phyloP scores from a whole-genome alignment of 2,329 filamentous ascomycete genomes.

The Colletotrichum magnum region DNA sequence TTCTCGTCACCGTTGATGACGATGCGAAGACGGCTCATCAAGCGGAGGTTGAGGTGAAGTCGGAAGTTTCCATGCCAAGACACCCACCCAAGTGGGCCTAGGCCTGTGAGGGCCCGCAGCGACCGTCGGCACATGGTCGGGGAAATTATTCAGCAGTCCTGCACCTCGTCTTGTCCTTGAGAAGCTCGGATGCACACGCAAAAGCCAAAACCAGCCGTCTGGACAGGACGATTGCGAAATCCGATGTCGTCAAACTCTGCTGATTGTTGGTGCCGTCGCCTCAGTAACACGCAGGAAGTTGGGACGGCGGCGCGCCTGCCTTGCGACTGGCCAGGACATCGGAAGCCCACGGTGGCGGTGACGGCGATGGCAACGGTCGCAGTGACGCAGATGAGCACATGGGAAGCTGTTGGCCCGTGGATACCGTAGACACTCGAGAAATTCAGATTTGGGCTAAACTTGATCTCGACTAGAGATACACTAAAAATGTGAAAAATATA shows the following conservation, averaged over 20 bases:
- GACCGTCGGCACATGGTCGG: slow-evolving; percentile 6
- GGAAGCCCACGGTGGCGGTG: not conserved
- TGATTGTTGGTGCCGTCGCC: not conserved
- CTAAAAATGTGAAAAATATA: too few relatives aligned
- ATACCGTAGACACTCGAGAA: too few relatives aligned
- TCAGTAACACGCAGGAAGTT: not conserved
- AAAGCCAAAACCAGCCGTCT: slow-evolving; percentile 13
- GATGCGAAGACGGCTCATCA: not conserved
- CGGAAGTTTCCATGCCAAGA: slow-evolving; percentile 16
- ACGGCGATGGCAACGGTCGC: slow-evolving; percentile 16
- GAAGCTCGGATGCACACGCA: not conserved
- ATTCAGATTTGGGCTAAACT: too few relatives aligned
- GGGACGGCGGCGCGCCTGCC: too few relatives aligned
- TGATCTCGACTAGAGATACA: too few relatives aligned
- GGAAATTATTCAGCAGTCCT: not conserved
- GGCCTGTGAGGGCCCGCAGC: too few relatives aligned
- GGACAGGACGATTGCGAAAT: not conserved
- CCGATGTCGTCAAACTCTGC: slow-evolving; percentile 29
- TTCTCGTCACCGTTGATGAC: too few relatives aligned
- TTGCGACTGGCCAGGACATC: too few relatives aligned
- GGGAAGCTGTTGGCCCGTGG: not conserved
- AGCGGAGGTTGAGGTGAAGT: not conserved
- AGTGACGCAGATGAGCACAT: slow-evolving; percentile 5
- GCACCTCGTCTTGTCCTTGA: not conserved
- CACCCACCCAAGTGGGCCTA: slow-evolving; percentile 2